Evolutionary conservation across 2,329 filamentous ascomycete species (phyloP), one percentile per base, ranked within the genome.

Genomic region (Alternaria panax): DNA sequence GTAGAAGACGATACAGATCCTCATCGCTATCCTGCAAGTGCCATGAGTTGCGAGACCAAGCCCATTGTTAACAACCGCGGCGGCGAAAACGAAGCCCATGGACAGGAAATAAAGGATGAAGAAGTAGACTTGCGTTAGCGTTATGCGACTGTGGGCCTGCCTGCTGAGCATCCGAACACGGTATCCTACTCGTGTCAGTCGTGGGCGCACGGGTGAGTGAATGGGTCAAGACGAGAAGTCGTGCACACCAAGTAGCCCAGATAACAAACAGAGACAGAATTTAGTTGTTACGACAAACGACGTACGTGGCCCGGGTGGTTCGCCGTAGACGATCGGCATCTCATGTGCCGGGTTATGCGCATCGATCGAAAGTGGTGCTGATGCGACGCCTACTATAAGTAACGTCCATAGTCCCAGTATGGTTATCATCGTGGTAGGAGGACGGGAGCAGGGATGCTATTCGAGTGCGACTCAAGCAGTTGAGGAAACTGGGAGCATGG

Each of bases 1-100:
- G 40, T 71, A 71, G 32, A 69, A 81, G 4, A 68, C 65, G 3
- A 81, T 58, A 55, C 80, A 82, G 22, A 79, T 58, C 30, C 74
- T 69, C 41, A 80, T 75, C 1, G 76, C 74, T 1, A 65, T 64
- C n/a, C 67, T 66, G 58, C 80, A 81, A 16, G 66, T 59, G 3
- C 40, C 32, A 2, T 54, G 16, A 6, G 73, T 64, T 2, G 57
- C 57, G 1, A 79, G 57, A 7, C 74, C 72, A 2, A 79, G 60
- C 0, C 75, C 76, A 34, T 59, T 70, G 22, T 77, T 66, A 0
- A 79, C 56, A 16, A 80, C 53, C 1, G 76, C 70, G n/a, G 74
- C 68, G 1, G 75, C 66, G 25, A 72, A 41, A 20, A 79, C 68
- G 50, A 80, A 81, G 1, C 58, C 58, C 40, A 80, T 73, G 20